Evolutionary conservation across 164 flowering plant genomes (phyloP).

Genomic region (Berberis vulgaris): DNA sequence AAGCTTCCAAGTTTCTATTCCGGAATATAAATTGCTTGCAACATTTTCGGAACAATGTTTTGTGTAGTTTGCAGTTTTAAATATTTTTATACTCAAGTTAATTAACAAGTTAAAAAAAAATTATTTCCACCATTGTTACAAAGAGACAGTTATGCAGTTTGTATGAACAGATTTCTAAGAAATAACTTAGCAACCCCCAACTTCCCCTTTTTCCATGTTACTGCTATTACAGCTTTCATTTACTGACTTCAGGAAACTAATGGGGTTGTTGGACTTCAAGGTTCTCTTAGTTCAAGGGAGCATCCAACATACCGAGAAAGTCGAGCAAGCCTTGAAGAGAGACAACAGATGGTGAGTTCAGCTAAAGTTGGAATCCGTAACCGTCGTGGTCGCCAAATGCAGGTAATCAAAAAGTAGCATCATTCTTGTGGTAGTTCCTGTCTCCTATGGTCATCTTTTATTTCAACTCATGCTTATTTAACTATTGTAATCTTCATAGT

Average conservation of each 20-base stretch:
- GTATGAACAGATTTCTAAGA: no score
- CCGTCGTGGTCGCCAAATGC: slow-evolving; percentile 68
- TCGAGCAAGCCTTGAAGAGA: slow-evolving; percentile 40
- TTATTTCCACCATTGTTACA: neutral
- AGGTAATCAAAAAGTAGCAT: slow-evolving; percentile 28
- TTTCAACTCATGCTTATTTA: neutral
- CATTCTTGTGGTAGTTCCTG: no score
- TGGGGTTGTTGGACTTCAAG: slow-evolving; percentile 16
- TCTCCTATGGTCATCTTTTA: neutral
- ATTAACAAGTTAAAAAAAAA: neutral
- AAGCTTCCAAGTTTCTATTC: no score
- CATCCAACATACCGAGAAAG: slow-evolving; percentile 6
- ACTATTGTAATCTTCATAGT: no score
- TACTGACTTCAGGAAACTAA: slow-evolving; percentile 25
- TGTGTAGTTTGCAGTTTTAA: neutral
- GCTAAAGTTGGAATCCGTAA: slow-evolving; percentile 72
- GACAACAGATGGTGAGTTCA: slow-evolving; percentile 38
- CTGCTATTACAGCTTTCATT: neutral
- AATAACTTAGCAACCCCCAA: no score
- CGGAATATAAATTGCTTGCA: neutral
- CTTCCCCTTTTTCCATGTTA: no score
- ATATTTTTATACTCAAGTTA: neutral
- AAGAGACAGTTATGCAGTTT: no score
- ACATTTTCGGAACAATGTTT: neutral
- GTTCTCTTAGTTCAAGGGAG: slow-evolving; percentile 11